Evolutionary conservation across 352 stramenopile species (phyloP).

Genomic region (Pythium utonaiense): DNA sequence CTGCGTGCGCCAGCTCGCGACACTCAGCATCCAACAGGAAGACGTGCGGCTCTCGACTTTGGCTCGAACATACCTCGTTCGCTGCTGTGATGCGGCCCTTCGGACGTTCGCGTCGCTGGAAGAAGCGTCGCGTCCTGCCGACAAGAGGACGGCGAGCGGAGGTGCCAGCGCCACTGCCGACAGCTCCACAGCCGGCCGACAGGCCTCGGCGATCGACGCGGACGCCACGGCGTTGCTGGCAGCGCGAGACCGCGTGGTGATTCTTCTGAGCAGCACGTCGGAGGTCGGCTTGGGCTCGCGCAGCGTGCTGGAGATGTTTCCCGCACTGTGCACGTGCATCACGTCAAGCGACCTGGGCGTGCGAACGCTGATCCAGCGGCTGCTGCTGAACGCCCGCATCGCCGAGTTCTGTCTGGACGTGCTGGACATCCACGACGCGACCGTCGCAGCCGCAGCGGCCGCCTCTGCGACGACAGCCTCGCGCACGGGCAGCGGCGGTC

Average conservation of each 20-base stretch:
- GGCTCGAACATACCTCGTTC: constrained; percentile 51
- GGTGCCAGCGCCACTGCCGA: neutral
- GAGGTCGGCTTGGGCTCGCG: constrained; percentile 53
- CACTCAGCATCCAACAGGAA: constrained; percentile 60
- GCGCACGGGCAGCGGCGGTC: neutral
- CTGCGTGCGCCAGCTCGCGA: constrained; percentile 74
- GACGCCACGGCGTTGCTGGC: constrained; percentile 20
- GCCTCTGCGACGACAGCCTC: neutral
- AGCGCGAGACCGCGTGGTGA: constrained; percentile 57
- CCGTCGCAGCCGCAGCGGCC: constrained; percentile 6
- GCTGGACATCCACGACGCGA: constrained; percentile 20
- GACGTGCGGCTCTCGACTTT: constrained; percentile 44
- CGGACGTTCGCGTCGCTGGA: constrained; percentile 43
- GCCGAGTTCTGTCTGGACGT: constrained; percentile 42
- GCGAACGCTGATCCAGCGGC: constrained; percentile 57
- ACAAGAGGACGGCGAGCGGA: neutral
- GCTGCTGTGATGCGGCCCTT: constrained; percentile 55
- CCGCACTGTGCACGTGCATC: constrained; percentile 74
- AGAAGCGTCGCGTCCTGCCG: constrained; percentile 6
- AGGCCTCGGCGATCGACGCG: neutral
- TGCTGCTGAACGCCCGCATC: constrained; percentile 54
- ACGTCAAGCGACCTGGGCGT: constrained; percentile 61
- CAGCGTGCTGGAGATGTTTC: constrained; percentile 72
- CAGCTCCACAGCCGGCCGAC: neutral
- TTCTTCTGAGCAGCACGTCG: constrained; percentile 52